Percentiles rank a stretch among this genome's conserved stretches.
Conservation (phyloP, 2,329 filamentous ascomycete species). For the Sarocladium kiliense region DNA sequence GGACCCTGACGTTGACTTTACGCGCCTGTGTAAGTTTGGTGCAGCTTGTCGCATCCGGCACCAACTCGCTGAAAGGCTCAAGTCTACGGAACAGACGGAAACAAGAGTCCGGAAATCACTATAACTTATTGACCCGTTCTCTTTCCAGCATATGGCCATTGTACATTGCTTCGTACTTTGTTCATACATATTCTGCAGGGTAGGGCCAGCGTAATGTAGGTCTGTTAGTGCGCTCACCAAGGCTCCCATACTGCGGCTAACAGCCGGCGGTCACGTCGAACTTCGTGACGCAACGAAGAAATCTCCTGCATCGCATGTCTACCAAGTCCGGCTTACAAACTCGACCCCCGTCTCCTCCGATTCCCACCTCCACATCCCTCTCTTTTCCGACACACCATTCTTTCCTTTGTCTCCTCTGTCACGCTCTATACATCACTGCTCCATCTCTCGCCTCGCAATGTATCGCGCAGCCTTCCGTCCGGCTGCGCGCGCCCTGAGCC, state of each 20-base stretch:
- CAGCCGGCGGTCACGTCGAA: background rate
- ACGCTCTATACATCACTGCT: background rate
- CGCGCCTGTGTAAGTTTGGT: too few relatives aligned
- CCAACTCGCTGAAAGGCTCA: too few relatives aligned
- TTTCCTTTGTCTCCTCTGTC: conserved; percentile 2
- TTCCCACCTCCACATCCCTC: background rate
- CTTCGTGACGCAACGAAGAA: conserved; percentile 8
- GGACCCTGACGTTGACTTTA: too few relatives aligned
- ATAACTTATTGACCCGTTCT: too few relatives aligned
- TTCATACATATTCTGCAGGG: background rate
- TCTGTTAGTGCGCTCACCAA: background rate
- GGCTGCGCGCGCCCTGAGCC: conserved; percentile 37
- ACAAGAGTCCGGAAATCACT: too few relatives aligned
- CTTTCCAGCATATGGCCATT: too few relatives aligned
- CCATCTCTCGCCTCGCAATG: conserved; percentile 28
- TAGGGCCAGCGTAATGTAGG: background rate
- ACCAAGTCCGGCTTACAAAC: conserved; percentile 1
- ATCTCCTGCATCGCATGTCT: background rate
- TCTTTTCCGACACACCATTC: background rate
- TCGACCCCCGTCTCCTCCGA: background rate
- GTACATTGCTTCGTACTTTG: background rate
- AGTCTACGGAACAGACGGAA: too few relatives aligned
- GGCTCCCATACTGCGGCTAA: background rate
- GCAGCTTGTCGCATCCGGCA: too few relatives aligned
- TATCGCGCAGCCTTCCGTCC: conserved; percentile 48